phyloP scores from a whole-genome alignment of 495 filamentous ascomycete species.

The Chaetomium cochliodes region DNA sequence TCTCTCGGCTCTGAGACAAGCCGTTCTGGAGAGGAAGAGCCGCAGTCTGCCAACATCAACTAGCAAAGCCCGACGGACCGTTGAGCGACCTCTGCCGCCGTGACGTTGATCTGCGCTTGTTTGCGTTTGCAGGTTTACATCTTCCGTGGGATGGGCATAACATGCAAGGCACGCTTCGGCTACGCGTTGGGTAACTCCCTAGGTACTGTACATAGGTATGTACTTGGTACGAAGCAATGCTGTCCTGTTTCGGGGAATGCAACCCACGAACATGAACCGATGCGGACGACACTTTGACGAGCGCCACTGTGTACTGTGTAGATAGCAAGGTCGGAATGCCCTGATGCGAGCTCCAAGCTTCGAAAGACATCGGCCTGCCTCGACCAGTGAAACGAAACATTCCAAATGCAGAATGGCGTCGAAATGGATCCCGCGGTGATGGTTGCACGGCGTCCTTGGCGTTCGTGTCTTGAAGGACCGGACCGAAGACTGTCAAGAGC shows the following conservation, averaged over 20 bases:
- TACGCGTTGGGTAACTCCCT: too few relatives aligned
- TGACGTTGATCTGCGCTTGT: too few relatives aligned
- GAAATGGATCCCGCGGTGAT: not conserved
- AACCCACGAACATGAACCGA: too few relatives aligned
- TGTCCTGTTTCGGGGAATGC: too few relatives aligned
- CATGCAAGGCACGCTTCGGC: too few relatives aligned
- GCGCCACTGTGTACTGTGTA: too few relatives aligned
- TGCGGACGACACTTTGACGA: not conserved
- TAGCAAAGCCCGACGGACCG: not conserved
- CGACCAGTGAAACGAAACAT: not conserved
- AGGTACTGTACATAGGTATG: too few relatives aligned
- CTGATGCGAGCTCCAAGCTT: not conserved
- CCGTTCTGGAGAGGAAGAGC: constrained; percentile 1
- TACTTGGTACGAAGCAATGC: too few relatives aligned
- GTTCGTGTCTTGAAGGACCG: not conserved
- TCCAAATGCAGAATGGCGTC: not conserved
- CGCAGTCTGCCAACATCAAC: not conserved
- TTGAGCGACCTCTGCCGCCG: too few relatives aligned
- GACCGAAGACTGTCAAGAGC: not conserved
- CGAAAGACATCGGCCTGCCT: not conserved
- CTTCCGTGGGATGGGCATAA: too few relatives aligned
- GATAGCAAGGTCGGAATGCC: not conserved
- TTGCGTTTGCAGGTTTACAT: too few relatives aligned
- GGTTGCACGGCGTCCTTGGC: constrained; percentile 14
- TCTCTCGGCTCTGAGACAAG: not conserved